Percentiles rank a stretch among this genome's conserved stretches.
Evolutionary conservation across 2,329 filamentous ascomycete species (phyloP).

Genomic region (Cladophialophora chaetospira): DNA sequence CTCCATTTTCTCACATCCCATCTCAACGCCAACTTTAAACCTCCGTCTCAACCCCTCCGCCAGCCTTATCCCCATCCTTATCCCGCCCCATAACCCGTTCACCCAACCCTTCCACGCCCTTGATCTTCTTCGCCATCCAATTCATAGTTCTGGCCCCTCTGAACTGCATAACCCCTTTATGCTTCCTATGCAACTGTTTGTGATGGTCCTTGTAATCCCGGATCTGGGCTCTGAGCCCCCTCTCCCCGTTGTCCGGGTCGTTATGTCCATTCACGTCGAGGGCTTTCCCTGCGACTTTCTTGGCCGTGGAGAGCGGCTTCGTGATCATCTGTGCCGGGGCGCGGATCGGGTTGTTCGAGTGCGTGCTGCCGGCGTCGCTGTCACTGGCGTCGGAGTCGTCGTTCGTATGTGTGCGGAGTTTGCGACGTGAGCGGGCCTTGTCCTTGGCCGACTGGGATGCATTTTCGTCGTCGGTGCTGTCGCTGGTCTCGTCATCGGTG

Average conservation of each 20-base stretch:
- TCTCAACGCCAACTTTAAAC: slow-evolving; percentile 57
- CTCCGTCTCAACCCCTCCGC: slow-evolving; percentile 66
- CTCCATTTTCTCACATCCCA: too few relatives aligned
- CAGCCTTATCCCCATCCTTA: slow-evolving; percentile 49
- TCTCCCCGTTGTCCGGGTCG: slow-evolving; percentile 30
- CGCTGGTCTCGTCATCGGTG: slow-evolving; percentile 16
- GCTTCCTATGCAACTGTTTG: slow-evolving; percentile 67
- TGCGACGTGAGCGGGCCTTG: background rate
- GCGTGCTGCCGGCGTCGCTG: slow-evolving; percentile 16
- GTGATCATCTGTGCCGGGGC: slow-evolving; percentile 19
- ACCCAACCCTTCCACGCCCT: slow-evolving; percentile 51
- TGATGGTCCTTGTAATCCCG: slow-evolving; percentile 69
- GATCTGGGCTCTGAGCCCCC: slow-evolving; percentile 44
- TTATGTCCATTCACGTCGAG: slow-evolving; percentile 29
- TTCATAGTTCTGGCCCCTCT: slow-evolving; percentile 58
- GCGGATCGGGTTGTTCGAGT: slow-evolving; percentile 2
- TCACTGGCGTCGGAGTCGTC: slow-evolving; percentile 21
- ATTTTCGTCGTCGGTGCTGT: background rate
- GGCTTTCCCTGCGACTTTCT: slow-evolving; percentile 11
- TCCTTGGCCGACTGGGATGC: background rate
- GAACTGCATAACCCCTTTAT: slow-evolving; percentile 76
- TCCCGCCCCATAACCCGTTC: slow-evolving; percentile 58
- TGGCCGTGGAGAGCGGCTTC: slow-evolving; percentile 16
- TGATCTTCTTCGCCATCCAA: slow-evolving; percentile 62
- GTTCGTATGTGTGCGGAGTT: slow-evolving; percentile 28